Conservation (phyloP, 495 filamentous ascomycete genomes). For the Tricharina praecox region DNA sequence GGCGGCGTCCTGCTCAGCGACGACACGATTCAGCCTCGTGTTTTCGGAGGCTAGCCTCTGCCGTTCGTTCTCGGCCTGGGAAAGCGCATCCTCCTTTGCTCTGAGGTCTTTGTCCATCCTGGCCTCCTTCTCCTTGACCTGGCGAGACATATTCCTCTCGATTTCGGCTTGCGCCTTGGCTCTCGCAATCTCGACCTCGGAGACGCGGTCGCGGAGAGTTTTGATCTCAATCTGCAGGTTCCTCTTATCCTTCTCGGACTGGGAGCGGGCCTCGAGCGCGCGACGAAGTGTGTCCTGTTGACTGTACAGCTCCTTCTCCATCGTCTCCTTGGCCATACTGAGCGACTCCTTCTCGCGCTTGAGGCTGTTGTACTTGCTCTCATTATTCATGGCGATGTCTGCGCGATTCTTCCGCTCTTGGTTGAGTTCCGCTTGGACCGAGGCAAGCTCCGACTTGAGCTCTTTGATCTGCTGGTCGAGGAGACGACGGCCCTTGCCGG, state of each 20-base stretch:
- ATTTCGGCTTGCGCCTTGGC: conserved; percentile 62
- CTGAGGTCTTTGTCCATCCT: conserved; percentile 65
- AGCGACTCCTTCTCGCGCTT: conserved; percentile 73
- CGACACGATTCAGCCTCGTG: conserved; percentile 63
- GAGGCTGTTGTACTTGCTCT: conserved; percentile 68
- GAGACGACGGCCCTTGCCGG: conserved; percentile 66
- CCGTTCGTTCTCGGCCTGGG: conserved; percentile 60
- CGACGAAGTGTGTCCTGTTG: conserved; percentile 88
- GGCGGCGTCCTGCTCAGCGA: conserved; percentile 79
- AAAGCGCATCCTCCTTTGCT: conserved; percentile 47
- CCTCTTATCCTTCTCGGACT: conserved; percentile 72
- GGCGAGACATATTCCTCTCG: conserved; percentile 59
- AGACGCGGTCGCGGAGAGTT: conserved; percentile 62
- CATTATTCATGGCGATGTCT: conserved; percentile 78
- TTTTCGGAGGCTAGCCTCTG: conserved; percentile 55
- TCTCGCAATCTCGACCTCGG: conserved; percentile 67
- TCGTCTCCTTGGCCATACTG: conserved; percentile 88
- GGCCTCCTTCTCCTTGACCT: conserved; percentile 66
- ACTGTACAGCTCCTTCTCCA: conserved; percentile 96
- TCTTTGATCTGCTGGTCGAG: conserved; percentile 77
- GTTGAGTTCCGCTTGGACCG: conserved; percentile 74
- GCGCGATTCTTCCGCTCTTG: conserved; percentile 89
- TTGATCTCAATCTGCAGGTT: conserved; percentile 74
- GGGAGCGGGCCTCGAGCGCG: conserved; percentile 59
- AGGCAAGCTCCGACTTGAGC: conserved; percentile 66